Evolutionary conservation across 352 stramenopile genomes (phyloP), one percentile per base, ranked within the genome.

Genomic region (Globisporangium irregulare): DNA sequence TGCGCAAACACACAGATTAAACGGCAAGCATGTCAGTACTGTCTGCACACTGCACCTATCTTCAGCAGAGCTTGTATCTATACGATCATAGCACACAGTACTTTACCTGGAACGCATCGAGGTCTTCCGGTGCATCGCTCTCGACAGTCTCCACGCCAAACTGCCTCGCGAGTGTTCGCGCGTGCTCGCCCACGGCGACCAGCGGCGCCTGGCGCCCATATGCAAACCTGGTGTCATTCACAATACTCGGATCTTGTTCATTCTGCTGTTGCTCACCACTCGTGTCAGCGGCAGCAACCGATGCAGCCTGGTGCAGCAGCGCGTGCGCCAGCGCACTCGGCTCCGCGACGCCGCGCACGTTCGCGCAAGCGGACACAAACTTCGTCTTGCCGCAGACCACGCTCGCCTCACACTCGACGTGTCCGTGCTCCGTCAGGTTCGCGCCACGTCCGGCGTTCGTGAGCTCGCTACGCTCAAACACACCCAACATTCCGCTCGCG

Each of bases 381-480:
- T 71, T 60, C 8, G 75, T 76, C 1, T 68, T 62, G 9, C 84
- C 84, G 50, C 81, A 88, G 9, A 75, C 74, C 20, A 89, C 73
- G 59, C 76, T 87, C 12, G 78, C 80, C 38, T 90, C 84, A 56
- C 81, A 90, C 59, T 90, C 80, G 10, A 92, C 77, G 12, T 54
- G 69, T 10, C 80, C 73, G 3, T 68, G 8, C 43, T 80, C 75
- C 8, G 80, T 90, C 56, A 90, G 53, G 60, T 90, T 92, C n/a
- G 81, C 56, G 7, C 80, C 77, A 57, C 71, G 68, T 25, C 81
- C 84, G 14, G 80, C 82, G 68, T 93, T 93, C 14, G 80, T 90
- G 59, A 82, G 67, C 0, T 64, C 63, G 56, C 67, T 80, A 62
- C 70, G 72, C 72, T 93, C 85, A 43, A 93, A 77, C 41, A 73